Base-by-base conservation (phyloP, 495 filamentous ascomycete species). In the Rusavskia elegans region DNA sequence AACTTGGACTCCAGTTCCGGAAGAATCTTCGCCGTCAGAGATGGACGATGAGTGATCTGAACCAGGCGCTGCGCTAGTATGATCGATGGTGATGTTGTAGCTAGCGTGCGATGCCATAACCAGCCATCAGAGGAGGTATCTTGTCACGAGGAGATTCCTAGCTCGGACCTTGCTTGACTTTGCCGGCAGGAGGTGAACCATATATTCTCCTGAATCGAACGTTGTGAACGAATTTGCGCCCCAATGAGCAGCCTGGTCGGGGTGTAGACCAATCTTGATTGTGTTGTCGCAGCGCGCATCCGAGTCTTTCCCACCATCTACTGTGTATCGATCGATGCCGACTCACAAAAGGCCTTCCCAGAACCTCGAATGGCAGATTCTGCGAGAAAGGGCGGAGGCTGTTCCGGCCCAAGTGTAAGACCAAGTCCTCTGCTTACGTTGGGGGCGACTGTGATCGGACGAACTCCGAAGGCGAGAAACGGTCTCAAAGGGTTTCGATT, bases 11-110 rank as follows among this genome's bases (percentile, higher is more conserved):
- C 68, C 75, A 54, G 73, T 76, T 48, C 59, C 61, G 48, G 61
- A 58, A 32, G 71, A 76, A 42, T 66, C 72, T 61, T 78, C 76
- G 52, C 74, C 77, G 64, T 80, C 77, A 39, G 60, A 59, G 41
- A 52, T 57, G 36, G 55, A 58, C 25, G 61, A 64, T 39, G 51
- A 59, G 3, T 60, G 61, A 27, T 53, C 46, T n/a, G 62, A 61
- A 21, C 61, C 62, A 32, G 54, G 35, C 27, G 58, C 37, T 40
- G 50, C 53, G 27, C 56, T 54, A 57, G 61, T 61, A 56, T 64
- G 64, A 53, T 64, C 69, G 58, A 77, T 74, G 11, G 64, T 70
- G 51, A 77, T 74, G 58, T 70, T 72, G 63, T 71, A 65, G 65
- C 75, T 77, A 55, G 32, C 37, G 25, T 30, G 23, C 44, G 20